phyloP scores from a whole-genome alignment of 2,329 filamentous ascomycete genomes.

The Colletotrichum endophyticum region DNA sequence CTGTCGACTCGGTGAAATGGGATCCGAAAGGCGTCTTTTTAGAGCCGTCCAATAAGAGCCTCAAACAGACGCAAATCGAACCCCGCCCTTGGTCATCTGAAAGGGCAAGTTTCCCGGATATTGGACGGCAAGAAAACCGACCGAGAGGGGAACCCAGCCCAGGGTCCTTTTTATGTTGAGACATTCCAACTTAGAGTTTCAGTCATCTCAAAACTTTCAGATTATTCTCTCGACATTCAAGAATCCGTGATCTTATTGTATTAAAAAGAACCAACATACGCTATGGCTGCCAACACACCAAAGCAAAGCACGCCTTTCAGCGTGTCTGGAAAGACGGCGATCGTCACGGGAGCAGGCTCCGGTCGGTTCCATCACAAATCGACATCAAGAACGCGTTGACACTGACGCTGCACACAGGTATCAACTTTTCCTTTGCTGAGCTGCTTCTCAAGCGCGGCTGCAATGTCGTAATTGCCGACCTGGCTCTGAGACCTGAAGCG shows the following conservation, averaged over 20 bases:
- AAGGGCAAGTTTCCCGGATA: not conserved
- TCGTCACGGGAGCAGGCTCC: slow-evolving; percentile 33
- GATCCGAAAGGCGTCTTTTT: not conserved
- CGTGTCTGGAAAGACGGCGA: slow-evolving; percentile 30
- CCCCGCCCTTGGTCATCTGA: not conserved
- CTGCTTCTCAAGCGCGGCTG: slow-evolving; percentile 45
- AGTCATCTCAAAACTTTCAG: not conserved
- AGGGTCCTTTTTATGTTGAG: not conserved
- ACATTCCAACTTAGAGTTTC: not conserved
- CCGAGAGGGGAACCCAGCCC: not conserved
- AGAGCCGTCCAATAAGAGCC: not conserved
- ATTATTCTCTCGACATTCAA: not conserved
- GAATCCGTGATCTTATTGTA: not conserved
- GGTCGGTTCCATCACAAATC: slow-evolving; percentile 6
- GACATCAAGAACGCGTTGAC: not conserved
- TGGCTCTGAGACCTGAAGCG: slow-evolving; percentile 47
- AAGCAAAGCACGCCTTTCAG: slow-evolving; percentile 22
- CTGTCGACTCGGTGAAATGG: not conserved
- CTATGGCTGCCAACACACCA: not conserved
- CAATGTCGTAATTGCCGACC: slow-evolving; percentile 51
- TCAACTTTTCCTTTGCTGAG: slow-evolving; percentile 48
- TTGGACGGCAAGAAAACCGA: not conserved
- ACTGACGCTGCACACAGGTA: slow-evolving; percentile 31
- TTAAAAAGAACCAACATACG: not conserved
- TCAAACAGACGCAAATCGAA: not conserved